Evolutionary conservation across 2,329 filamentous ascomycete species (phyloP).

Genomic region (Botryotinia globosa): DNA sequence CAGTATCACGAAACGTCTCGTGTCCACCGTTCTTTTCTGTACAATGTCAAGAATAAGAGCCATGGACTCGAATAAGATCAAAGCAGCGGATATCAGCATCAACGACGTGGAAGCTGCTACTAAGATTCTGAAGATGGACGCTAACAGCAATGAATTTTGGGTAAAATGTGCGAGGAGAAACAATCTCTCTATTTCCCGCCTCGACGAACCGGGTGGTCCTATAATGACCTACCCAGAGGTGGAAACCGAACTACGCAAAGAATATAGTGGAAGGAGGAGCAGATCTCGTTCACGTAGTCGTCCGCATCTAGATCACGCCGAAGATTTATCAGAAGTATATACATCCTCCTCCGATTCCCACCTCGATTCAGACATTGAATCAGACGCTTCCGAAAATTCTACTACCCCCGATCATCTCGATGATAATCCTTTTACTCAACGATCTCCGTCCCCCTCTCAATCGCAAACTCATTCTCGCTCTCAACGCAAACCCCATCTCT

Average conservation of each 20-base stretch:
- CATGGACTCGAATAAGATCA: conserved; percentile 35
- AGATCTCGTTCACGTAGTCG: conserved; percentile 21
- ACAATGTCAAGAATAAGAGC: conserved; percentile 66
- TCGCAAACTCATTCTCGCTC: background rate
- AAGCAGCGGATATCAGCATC: conserved; percentile 30
- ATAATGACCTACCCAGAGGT: conserved; percentile 41
- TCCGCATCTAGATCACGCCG: background rate
- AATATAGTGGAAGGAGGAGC: conserved; percentile 19
- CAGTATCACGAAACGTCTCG: conserved; percentile 66
- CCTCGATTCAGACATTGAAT: background rate
- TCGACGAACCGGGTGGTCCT: conserved; percentile 24
- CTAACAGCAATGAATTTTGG: conserved; percentile 50
- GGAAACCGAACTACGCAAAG: conserved; percentile 31
- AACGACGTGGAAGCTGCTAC: conserved; percentile 52
- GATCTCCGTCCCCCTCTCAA: conserved; percentile 3
- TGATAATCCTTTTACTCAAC: background rate
- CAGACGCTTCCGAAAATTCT: background rate
- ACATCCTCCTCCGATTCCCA: conserved; percentile 4
- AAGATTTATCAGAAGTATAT: conserved; percentile 14
- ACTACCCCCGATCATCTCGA: background rate
- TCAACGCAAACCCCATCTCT: background rate
- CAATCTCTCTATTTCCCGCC: conserved; percentile 48
- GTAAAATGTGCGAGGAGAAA: conserved; percentile 50
- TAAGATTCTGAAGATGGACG: conserved; percentile 51
- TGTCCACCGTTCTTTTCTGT: conserved; percentile 67